A percentile compares a stretch with the other conserved stretches of the same genome.
Evolutionary conservation across 768 basidiomycete genomes (phyloP).

Genomic region (Termitomyces heimii): DNA sequence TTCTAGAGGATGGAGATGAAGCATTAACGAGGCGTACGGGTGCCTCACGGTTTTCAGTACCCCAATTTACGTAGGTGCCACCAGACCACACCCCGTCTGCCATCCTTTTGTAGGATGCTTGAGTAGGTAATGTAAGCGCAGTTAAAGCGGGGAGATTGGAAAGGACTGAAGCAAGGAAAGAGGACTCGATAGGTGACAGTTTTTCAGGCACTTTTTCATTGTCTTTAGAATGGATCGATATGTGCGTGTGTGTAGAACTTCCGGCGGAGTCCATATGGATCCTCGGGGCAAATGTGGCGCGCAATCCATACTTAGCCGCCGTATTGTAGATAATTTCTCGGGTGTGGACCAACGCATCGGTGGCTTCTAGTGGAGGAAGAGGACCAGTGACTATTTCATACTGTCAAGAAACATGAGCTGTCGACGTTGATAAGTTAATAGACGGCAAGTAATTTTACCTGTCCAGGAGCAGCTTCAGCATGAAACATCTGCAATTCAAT

Average conservation of each 20-base stretch:
- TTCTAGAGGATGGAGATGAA: constrained; percentile 39
- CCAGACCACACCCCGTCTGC: constrained; percentile 64
- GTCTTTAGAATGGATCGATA: constrained; percentile 49
- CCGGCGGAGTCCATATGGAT: constrained; percentile 31
- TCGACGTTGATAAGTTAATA: not conserved
- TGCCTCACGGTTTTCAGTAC: constrained; percentile 62
- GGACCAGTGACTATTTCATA: constrained; percentile 71
- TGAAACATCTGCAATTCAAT: constrained; percentile 68
- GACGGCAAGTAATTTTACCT: constrained; percentile 35
- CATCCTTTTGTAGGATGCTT: constrained; percentile 62
- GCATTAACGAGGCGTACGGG: constrained; percentile 55
- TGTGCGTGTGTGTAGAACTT: constrained; percentile 54
- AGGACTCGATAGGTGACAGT: constrained; percentile 41
- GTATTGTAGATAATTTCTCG: constrained; percentile 63
- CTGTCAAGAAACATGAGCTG: constrained; percentile 17
- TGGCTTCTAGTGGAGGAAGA: constrained; percentile 56
- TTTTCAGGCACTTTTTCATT: constrained; percentile 15
- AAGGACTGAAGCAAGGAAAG: constrained; percentile 61
- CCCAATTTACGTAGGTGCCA: constrained; percentile 67
- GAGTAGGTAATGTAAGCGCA: constrained; percentile 52
- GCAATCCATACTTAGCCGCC: constrained; percentile 56
- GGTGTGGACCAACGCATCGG: constrained; percentile 61
- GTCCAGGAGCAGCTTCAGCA: constrained; percentile 64
- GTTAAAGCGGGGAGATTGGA: constrained; percentile 49
- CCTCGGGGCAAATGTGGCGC: constrained; percentile 62